These are phyloP conservation scores for Macrophomina phaseolina DNA, from an alignment of 2,329 filamentous ascomycete species.

Conservation along the genomic window DNA sequence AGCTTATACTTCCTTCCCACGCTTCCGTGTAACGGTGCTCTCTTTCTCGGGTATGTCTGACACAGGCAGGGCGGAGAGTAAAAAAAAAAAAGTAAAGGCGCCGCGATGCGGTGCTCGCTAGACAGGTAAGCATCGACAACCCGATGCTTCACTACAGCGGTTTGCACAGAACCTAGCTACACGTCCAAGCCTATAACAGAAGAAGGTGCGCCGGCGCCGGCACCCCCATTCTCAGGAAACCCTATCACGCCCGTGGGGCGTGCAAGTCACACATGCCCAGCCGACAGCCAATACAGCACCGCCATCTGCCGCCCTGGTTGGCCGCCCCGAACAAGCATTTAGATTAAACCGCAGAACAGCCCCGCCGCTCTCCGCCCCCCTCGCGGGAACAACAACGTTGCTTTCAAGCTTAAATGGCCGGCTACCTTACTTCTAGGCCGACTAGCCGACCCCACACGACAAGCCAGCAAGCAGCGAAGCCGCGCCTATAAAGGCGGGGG, in stretches of 20 bases:
- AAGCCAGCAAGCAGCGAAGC: not conserved
- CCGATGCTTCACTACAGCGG: too few relatives aligned
- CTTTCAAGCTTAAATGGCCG: not conserved
- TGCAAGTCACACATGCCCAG: too few relatives aligned
- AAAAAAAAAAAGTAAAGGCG: not conserved
- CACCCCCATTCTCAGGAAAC: too few relatives aligned
- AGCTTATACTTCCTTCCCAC: not conserved
- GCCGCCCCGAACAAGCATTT: not conserved
- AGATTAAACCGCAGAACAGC: not conserved
- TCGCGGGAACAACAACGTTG: not conserved
- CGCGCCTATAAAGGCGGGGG: too few relatives aligned
- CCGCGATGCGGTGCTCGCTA: not conserved
- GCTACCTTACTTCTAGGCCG: too few relatives aligned
- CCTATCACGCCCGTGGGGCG: too few relatives aligned
- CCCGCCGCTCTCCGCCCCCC: not conserved
- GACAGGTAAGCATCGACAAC: too few relatives aligned
- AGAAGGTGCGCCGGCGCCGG: not conserved
- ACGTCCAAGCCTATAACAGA: too few relatives aligned
- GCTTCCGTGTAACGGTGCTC: not conserved
- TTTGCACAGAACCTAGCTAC: too few relatives aligned
- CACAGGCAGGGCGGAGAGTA: not conserved
- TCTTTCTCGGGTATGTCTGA: not conserved
- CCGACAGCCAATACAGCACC: not conserved
- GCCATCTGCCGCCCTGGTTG: not conserved
- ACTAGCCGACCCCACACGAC: not conserved